These are phyloP conservation scores for Talaromyces nanjingensis DNA, from an alignment of 495 filamentous ascomycete genomes.

Conservation along the genomic window DNA sequence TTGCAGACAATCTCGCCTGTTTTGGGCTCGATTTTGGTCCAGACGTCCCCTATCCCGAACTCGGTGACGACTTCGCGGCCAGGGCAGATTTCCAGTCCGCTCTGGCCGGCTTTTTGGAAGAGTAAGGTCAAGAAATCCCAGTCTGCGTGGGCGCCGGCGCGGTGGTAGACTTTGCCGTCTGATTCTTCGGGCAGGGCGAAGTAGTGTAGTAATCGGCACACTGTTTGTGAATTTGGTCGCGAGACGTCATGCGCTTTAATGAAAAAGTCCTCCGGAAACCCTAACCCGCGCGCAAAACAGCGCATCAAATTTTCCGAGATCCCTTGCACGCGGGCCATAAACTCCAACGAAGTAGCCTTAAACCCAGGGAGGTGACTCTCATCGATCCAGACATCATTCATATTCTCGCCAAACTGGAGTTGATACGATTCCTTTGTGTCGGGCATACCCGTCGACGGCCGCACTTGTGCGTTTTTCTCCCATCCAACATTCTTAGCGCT, in stretches of 20 bases:
- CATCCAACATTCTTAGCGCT: slow-evolving; percentile 53
- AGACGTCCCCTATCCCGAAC: slow-evolving; percentile 52
- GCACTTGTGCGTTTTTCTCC: slow-evolving; percentile 55
- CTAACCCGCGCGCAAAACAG: slow-evolving; percentile 52
- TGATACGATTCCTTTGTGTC: slow-evolving; percentile 60
- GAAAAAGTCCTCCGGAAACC: slow-evolving; percentile 51
- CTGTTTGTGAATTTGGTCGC: slow-evolving; percentile 44
- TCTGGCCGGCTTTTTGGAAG: slow-evolving; percentile 58
- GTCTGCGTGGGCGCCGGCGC: slow-evolving; percentile 59
- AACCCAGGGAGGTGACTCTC: slow-evolving; percentile 44
- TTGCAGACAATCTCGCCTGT: slow-evolving; percentile 59
- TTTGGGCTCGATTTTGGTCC: slow-evolving; percentile 53
- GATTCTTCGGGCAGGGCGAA: slow-evolving; percentile 35
- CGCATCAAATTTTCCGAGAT: slow-evolving; percentile 52
- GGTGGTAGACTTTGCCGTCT: slow-evolving; percentile 42
- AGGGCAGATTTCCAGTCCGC: slow-evolving; percentile 59
- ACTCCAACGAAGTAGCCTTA: slow-evolving; percentile 29
- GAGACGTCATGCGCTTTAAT: slow-evolving; percentile 44
- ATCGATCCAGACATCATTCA: slow-evolving; percentile 45
- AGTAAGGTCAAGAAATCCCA: slow-evolving; percentile 58
- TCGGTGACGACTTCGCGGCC: slow-evolving; percentile 54
- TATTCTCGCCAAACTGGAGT: slow-evolving; percentile 51
- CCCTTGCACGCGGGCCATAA: slow-evolving; percentile 47
- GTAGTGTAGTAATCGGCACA: slow-evolving; percentile 55
- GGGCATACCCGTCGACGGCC: slow-evolving; percentile 51